These are phyloP conservation scores for Candida namnaoensis DNA, from an alignment of 805 yeast species.

Conservation along the genomic window DNA sequence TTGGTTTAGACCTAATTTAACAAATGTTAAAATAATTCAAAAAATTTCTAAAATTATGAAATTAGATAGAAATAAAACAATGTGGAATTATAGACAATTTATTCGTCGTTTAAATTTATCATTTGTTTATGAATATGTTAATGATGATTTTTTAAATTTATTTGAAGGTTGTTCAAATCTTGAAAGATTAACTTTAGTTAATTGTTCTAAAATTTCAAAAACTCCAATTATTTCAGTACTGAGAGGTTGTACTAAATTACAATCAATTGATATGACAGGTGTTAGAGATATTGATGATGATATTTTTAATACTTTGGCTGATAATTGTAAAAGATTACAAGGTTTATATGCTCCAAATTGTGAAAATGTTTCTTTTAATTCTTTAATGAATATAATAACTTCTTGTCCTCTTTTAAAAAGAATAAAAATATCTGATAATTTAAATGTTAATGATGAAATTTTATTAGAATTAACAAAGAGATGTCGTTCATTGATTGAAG, in stretches of 20 bases:
- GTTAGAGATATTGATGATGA: slow-evolving; percentile 62
- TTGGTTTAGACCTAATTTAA: slow-evolving; percentile 82
- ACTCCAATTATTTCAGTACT: slow-evolving; percentile 54
- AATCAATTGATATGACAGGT: slow-evolving; percentile 83
- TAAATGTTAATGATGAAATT: slow-evolving; percentile 54
- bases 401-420: slow-evolving; percentile 73
- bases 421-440: slow-evolving; percentile 70
- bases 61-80: slow-evolving; percentile 35
- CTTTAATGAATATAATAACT: slow-evolving; percentile 48
- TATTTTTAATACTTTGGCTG: slow-evolving; percentile 59
- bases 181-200: slow-evolving; percentile 80
- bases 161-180: slow-evolving; percentile 66
- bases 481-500: slow-evolving; percentile 79
- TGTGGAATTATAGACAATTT: slow-evolving; percentile 59
- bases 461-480: slow-evolving; percentile 51
- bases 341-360: slow-evolving; percentile 89
- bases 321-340: slow-evolving; percentile 68
- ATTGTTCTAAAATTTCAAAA: slow-evolving; percentile 60
- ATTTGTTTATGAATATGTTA: slow-evolving; percentile 58
- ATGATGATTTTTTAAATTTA: slow-evolving; percentile 50
- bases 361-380: slow-evolving; percentile 54
- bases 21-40: slow-evolving; percentile 36
- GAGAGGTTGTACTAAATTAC: slow-evolving; percentile 58
- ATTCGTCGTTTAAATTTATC: slow-evolving; percentile 78
- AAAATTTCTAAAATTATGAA: slow-evolving; percentile 51